Evolutionary conservation across 345 rosid species (phyloP).

Genomic region (Zanthoxylum bungeanum): DNA sequence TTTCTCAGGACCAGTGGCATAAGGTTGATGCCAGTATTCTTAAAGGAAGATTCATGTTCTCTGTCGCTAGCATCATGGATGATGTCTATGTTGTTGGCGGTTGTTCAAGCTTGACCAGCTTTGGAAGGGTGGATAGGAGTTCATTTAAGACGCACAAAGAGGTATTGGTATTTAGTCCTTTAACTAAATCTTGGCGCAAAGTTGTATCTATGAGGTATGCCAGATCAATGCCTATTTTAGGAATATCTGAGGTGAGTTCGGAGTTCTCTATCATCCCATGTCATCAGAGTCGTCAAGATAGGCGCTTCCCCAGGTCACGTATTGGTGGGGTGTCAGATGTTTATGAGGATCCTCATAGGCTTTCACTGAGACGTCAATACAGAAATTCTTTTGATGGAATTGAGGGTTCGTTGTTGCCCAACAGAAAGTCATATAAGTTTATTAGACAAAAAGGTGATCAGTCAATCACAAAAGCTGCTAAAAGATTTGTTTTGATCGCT

Average conservation of each 20-base stretch:
- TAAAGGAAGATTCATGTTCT: slow-evolving; percentile 84
- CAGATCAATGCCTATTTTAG: slow-evolving; percentile 79
- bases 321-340: slow-evolving; percentile 75
- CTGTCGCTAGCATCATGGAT: slow-evolving; percentile 67
- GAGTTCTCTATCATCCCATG: slow-evolving; percentile 46
- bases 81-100: slow-evolving; percentile 87
- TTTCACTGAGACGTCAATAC: slow-evolving; percentile 73
- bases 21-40: slow-evolving; percentile 61
- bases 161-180: slow-evolving; percentile 68
- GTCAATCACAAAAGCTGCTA: slow-evolving; percentile 33
- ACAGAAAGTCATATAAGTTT: slow-evolving; percentile 50
- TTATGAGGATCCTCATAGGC: slow-evolving; percentile 94
- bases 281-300: slow-evolving; percentile 66
- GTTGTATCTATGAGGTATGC: slow-evolving; percentile 78
- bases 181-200: slow-evolving; percentile 81
- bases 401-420: slow-evolving; percentile 31
- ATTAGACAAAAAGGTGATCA: slow-evolving; percentile 56
- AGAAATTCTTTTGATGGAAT: slow-evolving; percentile 51
- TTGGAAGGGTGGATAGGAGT: slow-evolving; percentile 73
- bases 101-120: slow-evolving; percentile 63
- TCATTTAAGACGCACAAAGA: slow-evolving; percentile 86
- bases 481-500: slow-evolving; percentile 67
- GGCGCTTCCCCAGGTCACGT: slow-evolving; percentile 65
- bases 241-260: slow-evolving; percentile 62
- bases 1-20: slow-evolving; percentile 76